Evolutionary conservation across 2,329 filamentous ascomycete genomes (phyloP).

Genomic region (Apiospora kogelbergensis): DNA sequence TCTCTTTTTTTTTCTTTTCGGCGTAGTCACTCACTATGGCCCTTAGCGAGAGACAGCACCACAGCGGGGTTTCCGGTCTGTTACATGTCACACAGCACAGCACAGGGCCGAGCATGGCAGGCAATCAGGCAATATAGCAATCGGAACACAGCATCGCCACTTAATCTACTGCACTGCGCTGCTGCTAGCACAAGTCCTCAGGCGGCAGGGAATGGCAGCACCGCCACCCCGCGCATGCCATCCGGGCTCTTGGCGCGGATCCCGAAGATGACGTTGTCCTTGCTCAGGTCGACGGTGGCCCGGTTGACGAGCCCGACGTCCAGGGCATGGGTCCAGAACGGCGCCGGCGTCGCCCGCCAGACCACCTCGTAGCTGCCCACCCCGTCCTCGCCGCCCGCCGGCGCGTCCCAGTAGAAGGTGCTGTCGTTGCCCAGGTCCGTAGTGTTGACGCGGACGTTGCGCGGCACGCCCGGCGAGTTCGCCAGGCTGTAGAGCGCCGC

Average conservation of each 20-base stretch:
- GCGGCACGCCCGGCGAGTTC: slow-evolving; percentile 48
- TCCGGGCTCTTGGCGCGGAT: slow-evolving; percentile 39
- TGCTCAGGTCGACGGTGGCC: slow-evolving; percentile 48
- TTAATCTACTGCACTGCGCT: no score
- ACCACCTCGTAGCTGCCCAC: slow-evolving; percentile 54
- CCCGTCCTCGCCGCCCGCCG: slow-evolving; percentile 27
- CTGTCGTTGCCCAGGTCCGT: slow-evolving; percentile 48
- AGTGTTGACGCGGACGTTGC: slow-evolving; percentile 49
- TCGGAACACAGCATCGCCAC: no score
- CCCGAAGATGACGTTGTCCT: slow-evolving; percentile 60
- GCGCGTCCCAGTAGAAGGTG: slow-evolving; percentile 48
- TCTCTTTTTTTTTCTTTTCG: neutral
- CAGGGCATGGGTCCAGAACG: slow-evolving; percentile 49
- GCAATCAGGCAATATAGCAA: no score
- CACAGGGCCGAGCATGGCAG: no score
- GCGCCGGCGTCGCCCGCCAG: slow-evolving; percentile 50
- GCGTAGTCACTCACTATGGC: no score
- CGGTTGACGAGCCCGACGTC: slow-evolving; percentile 47
- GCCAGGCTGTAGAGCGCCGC: slow-evolving; percentile 55
- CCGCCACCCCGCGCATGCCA: slow-evolving; percentile 29
- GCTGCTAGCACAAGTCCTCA: neutral
- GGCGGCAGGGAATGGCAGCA: slow-evolving; percentile 27
- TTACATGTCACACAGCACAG: no score
- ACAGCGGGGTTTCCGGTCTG: no score
- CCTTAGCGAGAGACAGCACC: no score